Base-by-base conservation (phyloP, 768 basidiomycete species). In the Neoboletus brunneissimus region DNA sequence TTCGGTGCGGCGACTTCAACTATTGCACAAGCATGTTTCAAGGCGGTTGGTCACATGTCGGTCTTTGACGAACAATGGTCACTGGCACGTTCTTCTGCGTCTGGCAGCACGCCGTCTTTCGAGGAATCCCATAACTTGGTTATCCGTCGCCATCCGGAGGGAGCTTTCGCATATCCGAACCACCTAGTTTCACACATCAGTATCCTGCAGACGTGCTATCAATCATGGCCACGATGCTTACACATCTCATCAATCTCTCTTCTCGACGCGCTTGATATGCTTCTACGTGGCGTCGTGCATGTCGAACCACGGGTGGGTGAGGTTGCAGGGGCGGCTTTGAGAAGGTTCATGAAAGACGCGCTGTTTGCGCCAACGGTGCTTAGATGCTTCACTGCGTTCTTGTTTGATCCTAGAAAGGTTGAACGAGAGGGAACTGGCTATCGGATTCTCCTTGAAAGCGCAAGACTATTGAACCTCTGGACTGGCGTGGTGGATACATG, bases 51-150 rank as follows among this genome's bases (percentile, higher is more conserved):
- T 2, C 73, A 77, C 37, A 89, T 95, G 86, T 85, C 87, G 16
- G 76, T 95, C 31, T 86, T 93, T 54, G 94, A 97, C 55, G 89
- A 94, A 9, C 88, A 91, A 62, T 92, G 88, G 87, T 80, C 83
- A 0, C 76, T 81, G 50, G 77, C 82, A 20, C 83, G 85, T 45
- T 71, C 86, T 48, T 63, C 67, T 38, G 44, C 55, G 3, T 54
- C 63, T 20, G 52, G 62, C 10, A 69, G 46, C 5, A 81, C 79
- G 59, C 77, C 79, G 2, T 68, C 81, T 0, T 82, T 85, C 66
- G 86, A 93, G 61, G 89, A 94, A 64, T 76, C 83, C 3, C 83
- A 86, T 61, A 87, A 82, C 62, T 81, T 79, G 48, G 71, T 87
- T 48, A 78, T 89, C 20, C 81, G 89, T 35, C 81, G 85, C 25